Evolutionary conservation across 495 filamentous ascomycete genomes (phyloP).

Genomic region (Xylaria flabelliformis): DNA sequence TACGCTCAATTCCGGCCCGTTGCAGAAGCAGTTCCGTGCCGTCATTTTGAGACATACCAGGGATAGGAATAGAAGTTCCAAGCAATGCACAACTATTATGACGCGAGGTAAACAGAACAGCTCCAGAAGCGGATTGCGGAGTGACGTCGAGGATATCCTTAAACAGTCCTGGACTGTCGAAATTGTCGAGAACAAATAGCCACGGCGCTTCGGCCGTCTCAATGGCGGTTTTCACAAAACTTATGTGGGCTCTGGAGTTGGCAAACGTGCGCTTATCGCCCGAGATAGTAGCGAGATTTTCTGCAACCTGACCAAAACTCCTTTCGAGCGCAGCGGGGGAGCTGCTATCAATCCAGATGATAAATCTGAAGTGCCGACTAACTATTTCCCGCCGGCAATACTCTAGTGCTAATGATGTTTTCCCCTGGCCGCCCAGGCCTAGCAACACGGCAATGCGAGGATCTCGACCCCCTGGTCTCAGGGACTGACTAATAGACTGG

Average conservation of each 20-base stretch:
- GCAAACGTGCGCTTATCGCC: slow-evolving; percentile 8
- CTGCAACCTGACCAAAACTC: slow-evolving; percentile 12
- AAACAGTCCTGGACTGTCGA: slow-evolving; percentile 13
- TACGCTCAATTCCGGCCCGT: slow-evolving; percentile 5
- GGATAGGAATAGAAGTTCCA: slow-evolving; percentile 7
- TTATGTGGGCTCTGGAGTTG: slow-evolving; percentile 12
- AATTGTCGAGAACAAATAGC: slow-evolving; percentile 13
- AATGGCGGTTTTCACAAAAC: neutral
- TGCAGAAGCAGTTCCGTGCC: slow-evolving; percentile 9
- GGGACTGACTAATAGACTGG: slow-evolving; percentile 13
- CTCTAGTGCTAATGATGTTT: slow-evolving; percentile 9
- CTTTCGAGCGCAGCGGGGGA: slow-evolving; percentile 2
- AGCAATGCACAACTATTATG: slow-evolving; percentile 18
- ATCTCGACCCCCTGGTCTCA: slow-evolving; percentile 8
- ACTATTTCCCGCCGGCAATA: slow-evolving; percentile 16
- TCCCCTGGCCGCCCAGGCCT: slow-evolving; percentile 15
- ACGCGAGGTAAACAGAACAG: slow-evolving; percentile 12
- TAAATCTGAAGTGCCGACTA: slow-evolving; percentile 17
- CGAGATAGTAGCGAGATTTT: slow-evolving; percentile 11
- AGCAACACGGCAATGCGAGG: slow-evolving; percentile 15
- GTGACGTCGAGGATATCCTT: slow-evolving; percentile 16
- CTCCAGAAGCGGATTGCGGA: slow-evolving; percentile 9
- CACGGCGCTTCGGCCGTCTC: slow-evolving; percentile 3
- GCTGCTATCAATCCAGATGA: slow-evolving; percentile 16
- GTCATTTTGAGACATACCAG: slow-evolving; percentile 18